Evolutionary conservation across 2,329 filamentous ascomycete species (phyloP).

Genomic region (Phyllosticta citriasiana): DNA sequence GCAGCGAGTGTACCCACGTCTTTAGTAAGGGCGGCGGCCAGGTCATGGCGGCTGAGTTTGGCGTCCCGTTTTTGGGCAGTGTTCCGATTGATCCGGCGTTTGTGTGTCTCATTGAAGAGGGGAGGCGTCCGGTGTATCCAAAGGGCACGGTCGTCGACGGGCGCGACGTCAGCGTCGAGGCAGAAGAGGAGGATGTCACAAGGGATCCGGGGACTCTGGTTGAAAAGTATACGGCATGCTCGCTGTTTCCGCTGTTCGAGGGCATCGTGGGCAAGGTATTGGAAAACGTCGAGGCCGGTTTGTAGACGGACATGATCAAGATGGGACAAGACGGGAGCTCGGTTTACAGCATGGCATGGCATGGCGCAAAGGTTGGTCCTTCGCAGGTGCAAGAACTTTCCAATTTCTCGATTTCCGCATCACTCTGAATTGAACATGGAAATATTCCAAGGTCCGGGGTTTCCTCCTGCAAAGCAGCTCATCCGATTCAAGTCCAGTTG

Average conservation of each 20-base stretch:
- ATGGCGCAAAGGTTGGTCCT: neutral
- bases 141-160: constrained; percentile 44
- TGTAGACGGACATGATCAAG: neutral
- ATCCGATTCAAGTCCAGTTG: too few species aligned
- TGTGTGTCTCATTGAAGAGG: constrained; percentile 73
- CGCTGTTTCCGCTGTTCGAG: constrained; percentile 58
- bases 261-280: constrained; percentile 50
- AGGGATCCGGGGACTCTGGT: constrained; percentile 41
- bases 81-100: constrained; percentile 93
- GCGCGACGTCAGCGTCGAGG: constrained; percentile 22
- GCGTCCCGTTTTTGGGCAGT: constrained; percentile 71
- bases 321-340: neutral
- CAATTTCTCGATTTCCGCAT: neutral
- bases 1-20: constrained; percentile 78
- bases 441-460: too few species aligned
- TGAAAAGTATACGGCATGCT: constrained; percentile 64
- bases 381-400: neutral
- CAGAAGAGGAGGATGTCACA: constrained; percentile 16
- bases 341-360: neutral
- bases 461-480: too few species aligned
- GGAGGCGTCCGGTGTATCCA: constrained; percentile 56
- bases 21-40: constrained; percentile 86
- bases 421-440: too few species aligned
- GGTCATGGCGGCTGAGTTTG: constrained; percentile 80
- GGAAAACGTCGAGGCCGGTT: constrained; percentile 18